Evolutionary conservation across 1,139 yeast species (phyloP).

Genomic region (Zygosaccharomyces sapae): DNA sequence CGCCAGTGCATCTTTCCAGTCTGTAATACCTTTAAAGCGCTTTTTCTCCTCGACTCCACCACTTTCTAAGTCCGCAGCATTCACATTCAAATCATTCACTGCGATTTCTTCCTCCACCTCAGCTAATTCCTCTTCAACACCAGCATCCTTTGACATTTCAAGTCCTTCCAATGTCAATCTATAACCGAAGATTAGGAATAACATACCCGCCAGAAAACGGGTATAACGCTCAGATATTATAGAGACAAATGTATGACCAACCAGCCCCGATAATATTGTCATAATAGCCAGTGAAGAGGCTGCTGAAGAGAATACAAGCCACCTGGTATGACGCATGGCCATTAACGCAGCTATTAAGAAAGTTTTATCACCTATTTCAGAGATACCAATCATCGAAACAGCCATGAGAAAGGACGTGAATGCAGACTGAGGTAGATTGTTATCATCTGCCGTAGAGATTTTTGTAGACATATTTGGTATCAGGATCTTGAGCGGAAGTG

Average conservation of each 20-base stretch:
- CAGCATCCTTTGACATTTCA: constrained; percentile 72
- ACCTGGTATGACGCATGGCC: constrained; percentile 91
- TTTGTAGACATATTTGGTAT: constrained; percentile 5
- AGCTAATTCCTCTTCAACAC: constrained; percentile 91
- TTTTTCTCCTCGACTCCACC: constrained; percentile 38
- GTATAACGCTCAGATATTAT: constrained; percentile 77
- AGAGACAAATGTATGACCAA: constrained; percentile 88
- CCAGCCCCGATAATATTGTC: constrained; percentile 86
- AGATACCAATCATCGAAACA: constrained; percentile 79
- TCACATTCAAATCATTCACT: constrained; percentile 51
- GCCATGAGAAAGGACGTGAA: constrained; percentile 57
- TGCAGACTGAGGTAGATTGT: constrained; percentile 14
- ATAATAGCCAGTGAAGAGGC: constrained; percentile 80
- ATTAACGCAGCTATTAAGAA: constrained; percentile 92
- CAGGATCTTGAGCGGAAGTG: constrained; percentile 1
- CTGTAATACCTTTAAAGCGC: constrained; percentile 26
- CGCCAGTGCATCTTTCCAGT: constrained; percentile 52
- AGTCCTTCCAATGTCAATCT: constrained; percentile 77
- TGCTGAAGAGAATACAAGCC: constrained; percentile 82
- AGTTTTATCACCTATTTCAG: constrained; percentile 96
- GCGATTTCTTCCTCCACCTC: constrained; percentile 95
- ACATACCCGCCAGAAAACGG: constrained; percentile 70
- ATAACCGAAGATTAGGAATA: constrained; percentile 80
- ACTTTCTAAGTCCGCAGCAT: constrained; percentile 53
- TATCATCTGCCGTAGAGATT: constrained; percentile 7